Base-by-base conservation (phyloP, 257 asterid genomes). In the Nyctanthes arbortristis region DNA sequence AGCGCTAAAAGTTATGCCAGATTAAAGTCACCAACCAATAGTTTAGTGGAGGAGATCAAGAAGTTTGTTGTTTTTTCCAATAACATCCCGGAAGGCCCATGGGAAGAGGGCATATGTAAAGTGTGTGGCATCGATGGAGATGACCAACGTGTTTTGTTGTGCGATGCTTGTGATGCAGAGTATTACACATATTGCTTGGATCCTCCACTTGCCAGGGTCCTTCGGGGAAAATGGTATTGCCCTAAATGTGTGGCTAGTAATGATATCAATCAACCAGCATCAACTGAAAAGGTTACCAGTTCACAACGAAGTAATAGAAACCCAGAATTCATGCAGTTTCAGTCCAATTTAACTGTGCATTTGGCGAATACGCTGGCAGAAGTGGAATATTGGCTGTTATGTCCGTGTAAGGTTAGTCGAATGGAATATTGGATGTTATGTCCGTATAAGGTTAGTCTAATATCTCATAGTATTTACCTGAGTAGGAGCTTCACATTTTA, bases 131-230 rank as follows among this genome's bases (percentile, higher is more conserved):
- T 61, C 33, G 66, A 61, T 34, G 33, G 16, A 61, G 66, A 61
- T 61, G 49, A 7, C 11, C 27, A 31, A 13, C 16, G 25, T 14
- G 47, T 61, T 7, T 7, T 61, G 16, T 33, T 32, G 66, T 61
- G 66, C n/a, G 66, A 61, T 61, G 36, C 45, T 33, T 61, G 66
- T 61, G 66, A 34, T 61, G 40, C 49, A 34, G 66, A 61, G 47
- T 31, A 61, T 61, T 40, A 61, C 36, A 33, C 49, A n/a, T 45
- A 34, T 40, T 61, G 45, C 47, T 61, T 33, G 25, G 33, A 16
- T 61, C 66, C 49, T 34, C 39, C 66, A 10, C 66, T 61, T 18
- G 29, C 66, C 2, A 32, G 47, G 13, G 33, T 61, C 18, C 47
- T 45, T 61, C 12, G 32, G 16, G 66, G 66, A 32, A 61, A 33